Conservation (phyloP, 2,329 filamentous ascomycete species). For the Pseudogymnoascus sp. region DNA sequence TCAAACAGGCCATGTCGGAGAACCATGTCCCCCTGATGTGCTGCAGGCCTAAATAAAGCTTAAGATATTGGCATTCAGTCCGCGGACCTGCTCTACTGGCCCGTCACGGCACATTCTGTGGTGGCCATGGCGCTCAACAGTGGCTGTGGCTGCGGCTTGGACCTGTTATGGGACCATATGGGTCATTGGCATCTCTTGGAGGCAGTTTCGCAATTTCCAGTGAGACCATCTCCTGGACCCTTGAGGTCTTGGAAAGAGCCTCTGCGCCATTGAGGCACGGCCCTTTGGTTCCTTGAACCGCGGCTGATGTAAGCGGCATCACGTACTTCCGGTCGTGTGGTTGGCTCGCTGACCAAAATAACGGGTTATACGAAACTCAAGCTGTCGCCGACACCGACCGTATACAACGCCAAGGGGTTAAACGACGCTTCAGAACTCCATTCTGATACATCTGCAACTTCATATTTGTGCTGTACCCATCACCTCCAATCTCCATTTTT, state of each 20-base stretch:
- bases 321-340: not conserved
- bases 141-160: not conserved
- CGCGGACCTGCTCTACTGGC: not conserved
- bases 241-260: constrained; percentile 2
- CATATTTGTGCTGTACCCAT: not conserved
- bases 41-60: not conserved
- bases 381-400: not conserved
- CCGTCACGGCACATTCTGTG: not conserved
- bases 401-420: constrained; percentile 7
- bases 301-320: constrained; percentile 1
- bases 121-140: not conserved
- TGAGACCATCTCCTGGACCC: constrained; percentile 4
- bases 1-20: constrained; percentile 3
- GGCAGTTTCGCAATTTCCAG: constrained; percentile 1
- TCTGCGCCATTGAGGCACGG: not conserved
- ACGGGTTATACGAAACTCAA: not conserved
- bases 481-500: constrained; percentile 6
- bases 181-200: constrained; percentile 1
- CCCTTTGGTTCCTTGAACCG: not conserved
- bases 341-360: not conserved
- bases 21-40: constrained; percentile 4
- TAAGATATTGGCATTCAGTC: not conserved
- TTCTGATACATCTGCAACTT: constrained; percentile 9
- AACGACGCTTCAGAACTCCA: constrained; percentile 10
- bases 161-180: not conserved